Base-by-base conservation (phyloP, 1,284 basidiomycete species). In the Earliella scabrosa region DNA sequence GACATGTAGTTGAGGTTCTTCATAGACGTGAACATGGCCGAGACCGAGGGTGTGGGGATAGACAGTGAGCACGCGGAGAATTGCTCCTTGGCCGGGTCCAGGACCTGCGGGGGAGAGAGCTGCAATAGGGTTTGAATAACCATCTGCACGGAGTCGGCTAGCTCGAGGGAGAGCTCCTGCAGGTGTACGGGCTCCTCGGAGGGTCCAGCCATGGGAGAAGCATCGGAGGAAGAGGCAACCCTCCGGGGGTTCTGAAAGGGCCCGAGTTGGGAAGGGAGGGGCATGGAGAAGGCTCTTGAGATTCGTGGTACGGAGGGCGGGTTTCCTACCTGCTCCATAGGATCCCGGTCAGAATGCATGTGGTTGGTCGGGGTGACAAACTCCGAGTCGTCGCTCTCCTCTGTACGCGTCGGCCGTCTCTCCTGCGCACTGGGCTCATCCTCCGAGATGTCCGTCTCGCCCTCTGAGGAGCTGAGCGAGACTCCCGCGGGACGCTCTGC, bases 11-110 rank as follows among this genome's bases (percentile, higher is more conserved):
- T 96, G 60, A 97, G 82, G 60, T 90, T 91, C 73, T 93, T 92
- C 90, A 96, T 92, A 27, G 88, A 84, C 4, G 92, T 92, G 68
- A 96, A 83, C 69, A 97, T 81, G 21, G 92, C 91, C n/a, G 91
- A 89, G 70, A 97, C 80, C 57, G 88, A 92, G 2, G 93, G 85
- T 0, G 90, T 91, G 3, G 94, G 94, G 45, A 96, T 82, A 32
- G 92, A 88, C 16, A 96, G 73, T 0, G 93, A 83, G 70, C 92
- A 95, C 26, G 91, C 89, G 2, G 93, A 88, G 67, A 94, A 92
- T 68, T 95, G 93, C 69, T 96, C 94, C 70, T 92, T 95, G 5
- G 88, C 88, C n/a, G 90, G 86, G 67, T 96, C 94, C 31, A 96
- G 81, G n/a, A 96, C 76, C 69, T 96, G 93, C 0, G 90, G 84